Percentiles rank a stretch among this genome's conserved stretches.
These are phyloP conservation scores for Ambrosia artemisiifolia DNA, from an alignment of 129 eudicot species.

Conservation along the genomic window DNA sequence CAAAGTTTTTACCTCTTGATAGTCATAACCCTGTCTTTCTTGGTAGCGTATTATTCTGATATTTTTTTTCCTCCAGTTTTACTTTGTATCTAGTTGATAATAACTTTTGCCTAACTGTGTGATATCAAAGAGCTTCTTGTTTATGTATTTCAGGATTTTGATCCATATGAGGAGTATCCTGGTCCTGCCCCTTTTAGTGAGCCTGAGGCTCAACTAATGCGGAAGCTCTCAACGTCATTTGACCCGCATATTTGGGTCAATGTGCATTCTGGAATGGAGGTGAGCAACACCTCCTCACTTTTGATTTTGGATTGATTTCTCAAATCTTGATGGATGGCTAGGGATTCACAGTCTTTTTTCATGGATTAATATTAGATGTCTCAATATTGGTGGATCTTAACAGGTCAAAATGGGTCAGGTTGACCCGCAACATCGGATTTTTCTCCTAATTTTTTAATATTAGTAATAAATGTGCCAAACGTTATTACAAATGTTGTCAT, in stretches of 20 bases:
- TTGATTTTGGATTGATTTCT: not conserved
- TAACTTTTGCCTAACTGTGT: not conserved
- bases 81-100: not conserved
- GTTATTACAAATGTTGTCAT: not conserved
- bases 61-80: not conserved
- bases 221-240: constrained; percentile 70
- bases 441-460: not conserved
- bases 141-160: constrained; percentile 55
- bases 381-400: not conserved
- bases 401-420: not conserved
- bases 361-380: not conserved
- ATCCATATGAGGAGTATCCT: constrained; percentile 94
- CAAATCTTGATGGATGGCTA: constrained; percentile 12
- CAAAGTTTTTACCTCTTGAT: not conserved
- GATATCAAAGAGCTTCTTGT: constrained; percentile 1
- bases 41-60: not conserved
- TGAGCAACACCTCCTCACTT: constrained; percentile 22
- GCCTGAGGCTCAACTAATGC: constrained; percentile 90
- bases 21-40: constrained; percentile 5
- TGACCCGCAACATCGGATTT: not conserved
- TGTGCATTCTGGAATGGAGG: constrained; percentile 99
- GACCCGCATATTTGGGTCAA: constrained; percentile 97
- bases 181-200: constrained; percentile 92
- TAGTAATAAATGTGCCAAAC: not conserved
- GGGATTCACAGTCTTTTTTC: constrained; percentile 2